Evolutionary conservation across 495 filamentous ascomycete species (phyloP), one percentile per base, ranked within the genome.

Genomic region (Elasticomyces elasticus): DNA sequence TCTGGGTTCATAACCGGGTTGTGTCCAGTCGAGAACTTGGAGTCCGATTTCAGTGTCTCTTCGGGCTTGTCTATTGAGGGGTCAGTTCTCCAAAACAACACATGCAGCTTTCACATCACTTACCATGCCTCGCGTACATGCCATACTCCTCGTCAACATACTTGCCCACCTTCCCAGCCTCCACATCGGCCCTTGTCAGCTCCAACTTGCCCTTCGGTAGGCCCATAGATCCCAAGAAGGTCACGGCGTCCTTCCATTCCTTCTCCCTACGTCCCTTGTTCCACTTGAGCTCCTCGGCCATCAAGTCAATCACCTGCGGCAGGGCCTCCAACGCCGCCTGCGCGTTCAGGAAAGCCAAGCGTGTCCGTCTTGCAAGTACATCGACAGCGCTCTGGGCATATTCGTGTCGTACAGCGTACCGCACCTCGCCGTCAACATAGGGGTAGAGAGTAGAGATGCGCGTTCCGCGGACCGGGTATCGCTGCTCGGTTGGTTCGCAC

Each of bases 351-450:
- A 98, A 98, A 12, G 92, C 88, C 55, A 98, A 69, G 35, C 92
- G 76, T 44, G 86, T 98, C 49, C 92, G 75, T 31, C 92, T 78
- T 7, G 91, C 92, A 20, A 98, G 72, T 20, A 97, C 85, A 66
- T 98, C 92, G 11, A 89, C 84, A 1, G 89, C 87, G 19, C 89
- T 96, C 69, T 96, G 88, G 11, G 92, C 92, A 59, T 95, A 95
- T 70, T 98, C 92, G 67, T 95, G 83, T 22, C 83, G 72, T 27
- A 95, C 77, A 19, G 88, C 89, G 62, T 96, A 98, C 28, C 90
- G 79, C 24, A 98, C 79, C 70, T 98, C 92, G 45, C 92, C 92
- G 64, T 97, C 92, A n/a, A 98, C 77, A 67, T 94, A 98, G 23
- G 92, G 92, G 68, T 97, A 97, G 35, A 95, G 75, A 17, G 75